phyloP scores from a whole-genome alignment of 176 grass and related monocot species.

The Cenchrus americanus region DNA sequence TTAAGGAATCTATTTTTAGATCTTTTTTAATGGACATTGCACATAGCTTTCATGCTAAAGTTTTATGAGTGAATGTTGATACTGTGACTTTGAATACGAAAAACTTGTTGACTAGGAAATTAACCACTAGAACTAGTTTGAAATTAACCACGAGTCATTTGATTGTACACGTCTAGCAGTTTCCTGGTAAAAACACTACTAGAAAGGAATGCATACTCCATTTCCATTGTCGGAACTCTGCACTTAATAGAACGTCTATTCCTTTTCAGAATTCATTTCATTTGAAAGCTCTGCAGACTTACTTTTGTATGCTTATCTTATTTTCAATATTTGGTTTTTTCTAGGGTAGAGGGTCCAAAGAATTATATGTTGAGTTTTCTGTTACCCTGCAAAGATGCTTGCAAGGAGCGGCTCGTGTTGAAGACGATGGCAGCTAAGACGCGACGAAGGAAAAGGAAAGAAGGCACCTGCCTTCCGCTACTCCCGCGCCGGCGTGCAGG shows the following conservation, averaged over 20 bases:
- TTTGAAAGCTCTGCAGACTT: slow-evolving; percentile 12
- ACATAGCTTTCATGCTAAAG: not conserved
- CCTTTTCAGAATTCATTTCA: not conserved
- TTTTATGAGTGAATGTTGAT: slow-evolving; percentile 1
- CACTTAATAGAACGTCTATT: not conserved
- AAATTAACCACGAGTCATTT: not conserved
- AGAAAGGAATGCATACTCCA: not conserved
- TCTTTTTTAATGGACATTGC: too few species aligned
- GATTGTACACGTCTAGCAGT: not conserved
- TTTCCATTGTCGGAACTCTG: not conserved
- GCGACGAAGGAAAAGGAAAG: too few species aligned
- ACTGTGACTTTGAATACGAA: not conserved
- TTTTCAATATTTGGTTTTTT: slow-evolving; percentile 38
- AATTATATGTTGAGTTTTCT: slow-evolving; percentile 75
- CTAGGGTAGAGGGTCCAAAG: slow-evolving; percentile 90
- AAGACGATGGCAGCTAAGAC: too few species aligned
- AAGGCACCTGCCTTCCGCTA: too few species aligned
- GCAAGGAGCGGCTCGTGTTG: too few species aligned
- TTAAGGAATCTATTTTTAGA: not conserved
- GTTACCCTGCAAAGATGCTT: slow-evolving; percentile 83
- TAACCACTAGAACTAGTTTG: not conserved
- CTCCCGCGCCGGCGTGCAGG: too few species aligned
- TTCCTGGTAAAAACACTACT: not conserved
- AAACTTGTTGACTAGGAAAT: not conserved
- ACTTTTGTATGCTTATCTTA: slow-evolving; percentile 31